These are phyloP conservation scores for Westerdykella aurantiaca DNA, from an alignment of 2,329 filamentous ascomycete species.

Conservation along the genomic window DNA sequence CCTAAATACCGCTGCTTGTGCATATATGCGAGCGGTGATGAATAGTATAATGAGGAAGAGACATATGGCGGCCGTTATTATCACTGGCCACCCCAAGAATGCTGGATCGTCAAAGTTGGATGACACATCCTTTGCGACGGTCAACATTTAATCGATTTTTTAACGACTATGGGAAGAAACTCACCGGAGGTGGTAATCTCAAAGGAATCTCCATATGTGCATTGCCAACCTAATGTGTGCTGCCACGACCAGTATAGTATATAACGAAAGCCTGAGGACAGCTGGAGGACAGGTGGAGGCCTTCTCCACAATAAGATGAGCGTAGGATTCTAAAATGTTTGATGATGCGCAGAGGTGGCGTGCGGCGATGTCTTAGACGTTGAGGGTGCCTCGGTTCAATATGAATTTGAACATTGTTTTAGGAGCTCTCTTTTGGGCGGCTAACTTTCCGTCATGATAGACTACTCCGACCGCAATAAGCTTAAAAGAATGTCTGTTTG, in stretches of 20 bases:
- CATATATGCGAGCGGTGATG: conserved; percentile 10
- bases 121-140: conserved; percentile 7
- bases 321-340: not conserved
- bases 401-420: no score
- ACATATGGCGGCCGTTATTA: conserved; percentile 11
- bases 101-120: conserved; percentile 12
- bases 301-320: no score
- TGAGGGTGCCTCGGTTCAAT: no score
- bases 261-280: no score
- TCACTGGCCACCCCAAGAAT: conserved; percentile 14
- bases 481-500: no score
- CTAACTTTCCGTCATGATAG: no score
- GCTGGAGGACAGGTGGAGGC: no score
- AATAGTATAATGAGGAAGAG: conserved; percentile 13
- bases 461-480: no score
- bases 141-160: not conserved
- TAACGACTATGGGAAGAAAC: not conserved
- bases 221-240: not conserved
- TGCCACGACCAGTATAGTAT: no score
- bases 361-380: no score
- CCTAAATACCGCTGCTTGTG: conserved; percentile 6
- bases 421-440: no score
- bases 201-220: conserved; percentile 7
- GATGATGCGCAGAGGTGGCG: no score
- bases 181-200: conserved; percentile 8